Evolutionary conservation across 352 stramenopile genomes (phyloP).

Genomic region (Pythium vanterpoolii): DNA sequence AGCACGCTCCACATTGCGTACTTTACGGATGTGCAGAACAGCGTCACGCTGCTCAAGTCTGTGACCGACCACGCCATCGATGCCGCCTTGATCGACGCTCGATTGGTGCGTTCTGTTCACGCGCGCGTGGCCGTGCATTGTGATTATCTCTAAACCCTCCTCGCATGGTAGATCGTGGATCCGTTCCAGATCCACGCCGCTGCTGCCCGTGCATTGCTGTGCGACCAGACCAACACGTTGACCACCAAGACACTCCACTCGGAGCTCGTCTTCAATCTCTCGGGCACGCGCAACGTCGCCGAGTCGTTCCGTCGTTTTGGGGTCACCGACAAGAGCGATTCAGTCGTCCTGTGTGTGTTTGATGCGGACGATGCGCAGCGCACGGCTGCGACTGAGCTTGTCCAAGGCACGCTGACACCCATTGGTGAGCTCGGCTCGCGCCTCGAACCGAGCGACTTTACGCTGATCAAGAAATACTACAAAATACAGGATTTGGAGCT

Average conservation of each 20-base stretch:
- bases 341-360: slow-evolving; percentile 72
- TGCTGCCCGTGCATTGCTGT: slow-evolving; percentile 66
- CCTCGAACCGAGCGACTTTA: slow-evolving; percentile 44
- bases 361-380: slow-evolving; percentile 53
- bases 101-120: slow-evolving; percentile 37
- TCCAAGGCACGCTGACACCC: slow-evolving; percentile 50
- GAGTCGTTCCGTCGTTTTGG: slow-evolving; percentile 84
- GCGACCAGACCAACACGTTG: slow-evolving; percentile 46
- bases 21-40: slow-evolving; percentile 76
- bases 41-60: slow-evolving; percentile 42
- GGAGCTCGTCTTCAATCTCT: slow-evolving; percentile 86
- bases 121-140: neutral
- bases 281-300: slow-evolving; percentile 75
- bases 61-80: slow-evolving; percentile 69
- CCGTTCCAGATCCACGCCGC: slow-evolving; percentile 77
- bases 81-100: slow-evolving; percentile 69
- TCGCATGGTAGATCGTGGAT: slow-evolving; percentile 45
- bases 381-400: slow-evolving; percentile 30
- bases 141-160: neutral
- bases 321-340: slow-evolving; percentile 46
- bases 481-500: slow-evolving; percentile 83
- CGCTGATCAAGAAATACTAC: slow-evolving; percentile 76
- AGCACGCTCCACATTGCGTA: slow-evolving; percentile 74
- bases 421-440: slow-evolving; percentile 47
- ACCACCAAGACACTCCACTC: slow-evolving; percentile 78